Conservation (phyloP, 1,139 yeast species). For the Sugiyamaella castrensis region DNA sequence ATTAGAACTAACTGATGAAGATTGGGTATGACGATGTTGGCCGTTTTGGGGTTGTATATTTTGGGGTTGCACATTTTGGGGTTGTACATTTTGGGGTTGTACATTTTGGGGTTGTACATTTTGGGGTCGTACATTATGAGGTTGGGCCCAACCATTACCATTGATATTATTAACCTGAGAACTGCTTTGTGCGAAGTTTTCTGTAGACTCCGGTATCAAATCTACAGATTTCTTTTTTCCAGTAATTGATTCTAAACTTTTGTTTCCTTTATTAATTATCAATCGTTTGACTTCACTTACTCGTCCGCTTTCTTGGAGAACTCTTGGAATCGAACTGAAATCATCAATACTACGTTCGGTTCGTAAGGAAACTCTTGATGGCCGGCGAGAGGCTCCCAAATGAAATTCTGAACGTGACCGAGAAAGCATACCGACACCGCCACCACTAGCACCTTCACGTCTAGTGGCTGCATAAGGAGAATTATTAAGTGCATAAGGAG, state of each 20-base stretch:
- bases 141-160: not conserved
- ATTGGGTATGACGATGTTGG: not conserved
- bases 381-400: constrained; percentile 4
- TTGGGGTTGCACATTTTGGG: not conserved
- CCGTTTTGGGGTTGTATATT: no score
- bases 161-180: not conserved
- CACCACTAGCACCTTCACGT: not conserved
- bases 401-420: constrained; percentile 15
- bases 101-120: no score
- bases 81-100: no score
- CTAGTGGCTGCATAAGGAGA: constrained; percentile 3
- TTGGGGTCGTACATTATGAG: not conserved
- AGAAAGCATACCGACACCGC: not conserved
- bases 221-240: constrained; percentile 4
- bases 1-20: not conserved
- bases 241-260: constrained; percentile 36
- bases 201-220: no score
- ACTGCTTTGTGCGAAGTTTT: not conserved
- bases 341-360: constrained; percentile 18
- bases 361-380: not conserved
- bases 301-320: constrained; percentile 7
- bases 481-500: constrained; percentile 7
- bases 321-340: constrained; percentile 8
- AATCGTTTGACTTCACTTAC: constrained; percentile 35
- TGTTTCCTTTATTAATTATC: constrained; percentile 40